phyloP scores from a whole-genome alignment of 306 rosid genomes.

The Cercis canadensis region DNA sequence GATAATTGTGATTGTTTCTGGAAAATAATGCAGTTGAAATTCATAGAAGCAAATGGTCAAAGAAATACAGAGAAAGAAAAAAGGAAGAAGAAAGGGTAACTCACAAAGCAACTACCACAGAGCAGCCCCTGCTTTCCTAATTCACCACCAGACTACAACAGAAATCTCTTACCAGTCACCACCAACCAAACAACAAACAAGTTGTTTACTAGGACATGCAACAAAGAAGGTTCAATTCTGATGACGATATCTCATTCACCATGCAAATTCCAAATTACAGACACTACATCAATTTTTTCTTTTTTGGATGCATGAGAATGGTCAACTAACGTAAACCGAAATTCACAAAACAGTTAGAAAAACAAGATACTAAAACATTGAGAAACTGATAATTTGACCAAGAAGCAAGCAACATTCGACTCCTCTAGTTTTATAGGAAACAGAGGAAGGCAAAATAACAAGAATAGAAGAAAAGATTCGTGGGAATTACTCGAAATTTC shows the following conservation, averaged over 20 bases:
- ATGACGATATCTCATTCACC: constrained; percentile 21
- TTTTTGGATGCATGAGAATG: constrained; percentile 14
- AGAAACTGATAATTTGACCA: constrained; percentile 16
- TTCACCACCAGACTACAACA: background rate
- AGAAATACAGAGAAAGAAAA: background rate
- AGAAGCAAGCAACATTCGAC: background rate
- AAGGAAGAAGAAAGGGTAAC: background rate
- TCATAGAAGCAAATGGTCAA: constrained; percentile 4
- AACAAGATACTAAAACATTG: background rate
- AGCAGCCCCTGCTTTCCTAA: background rate
- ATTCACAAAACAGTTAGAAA: background rate
- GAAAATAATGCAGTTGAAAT: constrained; percentile 3
- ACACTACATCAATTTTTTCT: constrained; percentile 4
- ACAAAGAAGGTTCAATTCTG: constrained; percentile 30
- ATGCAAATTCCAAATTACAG: constrained; percentile 25
- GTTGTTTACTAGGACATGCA: constrained; percentile 21
- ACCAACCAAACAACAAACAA: constrained; percentile 27
- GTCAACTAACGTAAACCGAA: constrained; percentile 18
- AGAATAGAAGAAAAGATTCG: constrained; percentile 8
- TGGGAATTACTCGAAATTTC: background rate
- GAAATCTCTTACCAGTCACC: background rate
- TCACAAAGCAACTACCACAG: background rate
- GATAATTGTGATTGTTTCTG: background rate
- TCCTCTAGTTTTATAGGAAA: background rate
- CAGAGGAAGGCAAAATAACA: background rate